phyloP scores from a whole-genome alignment of 768 basidiomycete genomes.

The Lepiota brunneoincarnata region DNA sequence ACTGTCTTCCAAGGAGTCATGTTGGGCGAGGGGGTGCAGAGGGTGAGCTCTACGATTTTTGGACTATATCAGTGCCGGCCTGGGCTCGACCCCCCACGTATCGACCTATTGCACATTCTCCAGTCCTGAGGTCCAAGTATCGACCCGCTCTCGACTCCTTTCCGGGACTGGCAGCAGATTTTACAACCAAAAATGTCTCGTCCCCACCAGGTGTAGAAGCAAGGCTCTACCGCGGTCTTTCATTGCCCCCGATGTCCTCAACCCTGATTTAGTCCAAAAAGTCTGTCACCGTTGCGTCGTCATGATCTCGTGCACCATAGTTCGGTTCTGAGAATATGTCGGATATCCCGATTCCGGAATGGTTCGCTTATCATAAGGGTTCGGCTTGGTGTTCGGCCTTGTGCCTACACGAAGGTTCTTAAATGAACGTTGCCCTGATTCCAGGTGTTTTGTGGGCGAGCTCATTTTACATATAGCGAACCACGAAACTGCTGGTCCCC shows the following conservation, averaged over 20 bases:
- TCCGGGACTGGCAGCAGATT: background rate
- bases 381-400: background rate
- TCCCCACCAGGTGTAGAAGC: conserved; percentile 24
- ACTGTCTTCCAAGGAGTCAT: no score
- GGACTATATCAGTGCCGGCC: background rate
- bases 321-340: background rate
- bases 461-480: conserved; percentile 2
- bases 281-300: background rate
- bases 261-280: conserved; percentile 9
- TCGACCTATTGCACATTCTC: background rate
- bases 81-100: background rate
- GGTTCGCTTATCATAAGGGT: background rate
- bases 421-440: background rate
- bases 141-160: background rate
- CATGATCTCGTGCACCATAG: conserved; percentile 6
- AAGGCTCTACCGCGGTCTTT: conserved; percentile 26
- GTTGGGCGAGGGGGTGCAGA: no score
- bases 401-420: background rate
- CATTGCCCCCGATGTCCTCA: conserved; percentile 28
- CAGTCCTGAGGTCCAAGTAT: background rate
- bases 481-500: background rate
- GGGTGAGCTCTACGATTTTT: no score
- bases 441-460: background rate
- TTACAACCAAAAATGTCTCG: conserved; percentile 3
- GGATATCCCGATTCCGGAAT: background rate